Base-by-base conservation (phyloP, 2,329 filamentous ascomycete genomes). In the Cadophora sp. region DNA sequence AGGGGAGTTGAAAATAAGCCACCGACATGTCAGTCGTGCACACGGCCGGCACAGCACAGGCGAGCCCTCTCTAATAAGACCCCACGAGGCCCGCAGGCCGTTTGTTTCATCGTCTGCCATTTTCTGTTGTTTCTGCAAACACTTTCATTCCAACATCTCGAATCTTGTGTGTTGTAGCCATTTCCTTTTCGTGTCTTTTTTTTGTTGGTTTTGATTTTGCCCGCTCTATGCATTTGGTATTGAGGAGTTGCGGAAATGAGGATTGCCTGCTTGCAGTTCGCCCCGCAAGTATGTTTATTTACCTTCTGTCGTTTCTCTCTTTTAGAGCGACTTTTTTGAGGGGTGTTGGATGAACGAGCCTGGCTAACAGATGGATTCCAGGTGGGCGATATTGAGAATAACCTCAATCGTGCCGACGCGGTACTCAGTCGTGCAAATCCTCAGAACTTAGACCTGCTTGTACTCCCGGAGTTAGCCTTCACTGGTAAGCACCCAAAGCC, bases 401-500 rank as follows among this genome's bases (percentile, higher is more conserved):
- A 95, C 72, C 82, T 94, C 56, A 85, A 84, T 70, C 84, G 84
- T 22, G 91, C 91, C 68, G 88, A 94, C 70, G 78, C 83, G 0
- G 82, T 94, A 5, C 80, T 95, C 14, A 82, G 79, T 20, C 81
- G 76, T 27, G 84, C 85, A 0, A 79, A 83, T 6, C 79, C 83
- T 0, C 78, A 84, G 1, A 80, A 84, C 18, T 73, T 94, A 1
- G 90, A 93, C 74, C 82, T 94, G 39, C 81, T 96, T 0, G 87
- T 95, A 0, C 80, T 95, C 0, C 91, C 92, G 0, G 92, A 95
- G 76, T 80, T 95, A 77, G 90, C 92, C 0, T 93, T 95, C 75
- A 85, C 87, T 66, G 90, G 90, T 91, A 79, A 30, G 27, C 27
- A 6, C 27, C 27, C 27, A 30, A 30, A 6, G 27, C 3, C 27